These are phyloP conservation scores for Acorus calamus DNA, from an alignment of 106 monocot species.

Conservation along the genomic window DNA sequence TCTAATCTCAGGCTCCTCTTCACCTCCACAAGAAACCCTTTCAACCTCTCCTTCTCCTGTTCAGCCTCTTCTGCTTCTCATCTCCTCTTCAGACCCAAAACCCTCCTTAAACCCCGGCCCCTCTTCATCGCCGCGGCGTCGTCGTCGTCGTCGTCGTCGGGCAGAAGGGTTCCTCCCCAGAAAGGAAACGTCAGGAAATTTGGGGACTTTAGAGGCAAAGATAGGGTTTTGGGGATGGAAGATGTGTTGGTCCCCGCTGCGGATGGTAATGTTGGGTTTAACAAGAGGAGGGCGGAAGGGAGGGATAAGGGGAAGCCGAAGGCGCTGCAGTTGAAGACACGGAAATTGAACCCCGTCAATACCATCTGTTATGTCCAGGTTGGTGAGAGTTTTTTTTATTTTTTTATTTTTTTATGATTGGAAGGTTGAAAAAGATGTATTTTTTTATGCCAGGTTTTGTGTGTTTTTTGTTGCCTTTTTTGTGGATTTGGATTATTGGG, in stretches of 20 bases:
- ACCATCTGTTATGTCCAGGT: constrained; percentile 91
- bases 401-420: neutral
- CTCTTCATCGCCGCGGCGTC: neutral
- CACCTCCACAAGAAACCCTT: neutral
- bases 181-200: constrained; percentile 8
- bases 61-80: too few species aligned
- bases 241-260: constrained; percentile 17
- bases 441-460: too few species aligned
- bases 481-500: too few species aligned
- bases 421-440: too few species aligned
- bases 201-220: too few species aligned
- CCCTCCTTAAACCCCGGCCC: neutral
- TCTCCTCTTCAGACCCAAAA: neutral
- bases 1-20: constrained; percentile 6
- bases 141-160: neutral
- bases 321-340: constrained; percentile 54
- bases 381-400: neutral
- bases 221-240: constrained; percentile 13
- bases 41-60: constrained; percentile 4
- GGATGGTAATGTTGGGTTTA: constrained; percentile 43
- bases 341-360: constrained; percentile 69
- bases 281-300: constrained; percentile 78
- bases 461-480: too few species aligned
- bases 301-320: constrained; percentile 38
- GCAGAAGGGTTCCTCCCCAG: constrained; percentile 7